Base-by-base conservation (phyloP, 345 rosid species). In the Populus euphratica region DNA sequence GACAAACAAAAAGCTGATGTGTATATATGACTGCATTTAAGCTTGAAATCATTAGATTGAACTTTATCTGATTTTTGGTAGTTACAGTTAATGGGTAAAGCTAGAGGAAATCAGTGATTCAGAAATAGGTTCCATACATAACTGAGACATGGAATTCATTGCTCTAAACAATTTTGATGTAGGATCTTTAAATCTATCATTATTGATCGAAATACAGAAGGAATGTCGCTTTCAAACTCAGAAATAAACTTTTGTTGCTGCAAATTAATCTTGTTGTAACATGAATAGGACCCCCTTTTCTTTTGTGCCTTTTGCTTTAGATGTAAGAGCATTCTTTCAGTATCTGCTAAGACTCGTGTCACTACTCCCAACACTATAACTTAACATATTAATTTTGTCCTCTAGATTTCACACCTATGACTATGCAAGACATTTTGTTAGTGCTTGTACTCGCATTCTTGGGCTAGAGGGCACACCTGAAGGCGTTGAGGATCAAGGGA, bases 401-500 rank as follows among this genome's bases (percentile, higher is more conserved):
- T 66, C 68, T 77, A 96, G 99, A 47, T 96, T 96, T 80, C 99
- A 96, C 69, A 96, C 98, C 56, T 96, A 96, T 83, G 99, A 96
- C 86, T 96, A 96, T 81, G 99, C 98, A 77, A 90, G 98, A 80
- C 99, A 96, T 72, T 96, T 96, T 86, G 99, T 96, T 76, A 96
- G 99, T 73, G 98, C 99, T 64, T 96, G 99, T 74, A 94, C 99
- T 76, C 96, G 99, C 77, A 96, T 96, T 77, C 97, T 96, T 88
- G 99, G 98, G 78, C 90, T 92, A 69, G 99, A 96, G 85, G 99
- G 98, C 75, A 96, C 99, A 73, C 99, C 99, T 68, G 98, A 94
- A 80, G 98, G 99, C 75, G 99, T 96, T 70, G 99, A 94, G 77
- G 94, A 94, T 89, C 98, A 96, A 86, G 98, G 98, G 69, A 94